Evolutionary conservation across 495 filamentous ascomycete species (phyloP).

Genomic region (Lentithecium fluviatile): DNA sequence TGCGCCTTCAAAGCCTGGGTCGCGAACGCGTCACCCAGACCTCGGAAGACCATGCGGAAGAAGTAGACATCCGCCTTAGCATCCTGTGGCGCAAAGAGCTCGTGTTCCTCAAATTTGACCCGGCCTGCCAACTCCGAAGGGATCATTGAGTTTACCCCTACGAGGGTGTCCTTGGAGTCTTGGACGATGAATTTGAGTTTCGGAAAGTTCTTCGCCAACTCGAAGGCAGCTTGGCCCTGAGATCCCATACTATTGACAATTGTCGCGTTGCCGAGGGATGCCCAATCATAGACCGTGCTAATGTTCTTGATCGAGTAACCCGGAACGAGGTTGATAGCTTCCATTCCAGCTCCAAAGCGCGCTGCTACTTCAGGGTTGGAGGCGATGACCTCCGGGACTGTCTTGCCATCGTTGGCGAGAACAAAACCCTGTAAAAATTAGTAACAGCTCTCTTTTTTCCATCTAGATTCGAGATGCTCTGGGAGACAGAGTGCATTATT

Average conservation of each 20-base stretch:
- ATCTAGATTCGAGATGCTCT: constrained; percentile 8
- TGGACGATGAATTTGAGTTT: constrained; percentile 13
- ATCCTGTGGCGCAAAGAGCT: constrained; percentile 10
- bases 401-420: constrained; percentile 17
- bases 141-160: constrained; percentile 1
- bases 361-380: not conserved
- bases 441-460: not conserved
- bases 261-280: constrained; percentile 5
- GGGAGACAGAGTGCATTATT: constrained; percentile 4
- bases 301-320: constrained; percentile 15
- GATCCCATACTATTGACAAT: constrained; percentile 12
- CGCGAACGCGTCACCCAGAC: not conserved
- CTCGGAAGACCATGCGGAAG: constrained; percentile 20
- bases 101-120: constrained; percentile 6
- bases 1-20: not conserved
- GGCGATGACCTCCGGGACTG: constrained; percentile 8
- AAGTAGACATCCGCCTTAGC: constrained; percentile 19
- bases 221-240: constrained; percentile 8
- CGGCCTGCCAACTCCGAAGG: constrained; percentile 8
- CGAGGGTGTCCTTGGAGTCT: constrained; percentile 3
- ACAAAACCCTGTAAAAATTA: constrained; percentile 11
- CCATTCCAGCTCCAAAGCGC: constrained; percentile 13
- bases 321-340: constrained; percentile 14
- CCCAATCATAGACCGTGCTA: constrained; percentile 15
- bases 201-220: constrained; percentile 16